Conservation (phyloP, 2,329 filamentous ascomycete genomes). For the Phaeosphaeria sp. region DNA sequence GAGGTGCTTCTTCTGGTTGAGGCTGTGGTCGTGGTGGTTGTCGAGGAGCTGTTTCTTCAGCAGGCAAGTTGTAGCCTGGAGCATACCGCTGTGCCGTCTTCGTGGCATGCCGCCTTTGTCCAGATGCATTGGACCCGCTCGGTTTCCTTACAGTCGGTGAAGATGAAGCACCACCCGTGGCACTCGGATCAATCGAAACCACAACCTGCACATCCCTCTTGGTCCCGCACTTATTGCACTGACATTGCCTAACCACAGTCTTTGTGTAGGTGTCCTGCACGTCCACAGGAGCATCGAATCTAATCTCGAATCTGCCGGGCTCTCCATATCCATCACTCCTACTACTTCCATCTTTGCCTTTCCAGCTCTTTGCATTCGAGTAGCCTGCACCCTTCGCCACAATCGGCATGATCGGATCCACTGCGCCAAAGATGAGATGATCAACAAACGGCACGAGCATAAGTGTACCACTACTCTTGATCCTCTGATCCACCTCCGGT, state of each 20-base stretch:
- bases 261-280: constrained; percentile 39
- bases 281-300: constrained; percentile 41
- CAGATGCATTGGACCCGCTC: constrained; percentile 20
- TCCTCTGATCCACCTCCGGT: constrained; percentile 39
- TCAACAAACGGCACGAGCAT: constrained; percentile 45
- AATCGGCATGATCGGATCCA: constrained; percentile 45
- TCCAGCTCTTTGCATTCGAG: constrained; percentile 28
- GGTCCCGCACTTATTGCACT: constrained; percentile 46
- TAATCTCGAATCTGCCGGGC: constrained; percentile 40
- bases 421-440: constrained; percentile 40
- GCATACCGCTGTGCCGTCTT: constrained; percentile 33
- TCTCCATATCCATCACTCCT: constrained; percentile 31
- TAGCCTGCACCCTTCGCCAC: constrained; percentile 40
- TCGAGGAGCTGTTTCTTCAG: constrained; percentile 22
- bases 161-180: constrained; percentile 14
- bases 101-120: constrained; percentile 15
- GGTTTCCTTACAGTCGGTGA: constrained; percentile 14
- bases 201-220: constrained; percentile 44
- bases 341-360: constrained; percentile 18
- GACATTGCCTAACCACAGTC: constrained; percentile 40
- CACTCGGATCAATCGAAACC: constrained; percentile 42
- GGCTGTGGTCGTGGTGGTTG: constrained; percentile 25
- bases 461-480: constrained; percentile 40
- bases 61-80: constrained; percentile 36
- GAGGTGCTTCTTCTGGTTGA: constrained; percentile 13